Percentiles rank a stretch among this genome's conserved stretches.
Evolutionary conservation across 176 grass and related monocot species (phyloP).

Genomic region (Secale cereale): DNA sequence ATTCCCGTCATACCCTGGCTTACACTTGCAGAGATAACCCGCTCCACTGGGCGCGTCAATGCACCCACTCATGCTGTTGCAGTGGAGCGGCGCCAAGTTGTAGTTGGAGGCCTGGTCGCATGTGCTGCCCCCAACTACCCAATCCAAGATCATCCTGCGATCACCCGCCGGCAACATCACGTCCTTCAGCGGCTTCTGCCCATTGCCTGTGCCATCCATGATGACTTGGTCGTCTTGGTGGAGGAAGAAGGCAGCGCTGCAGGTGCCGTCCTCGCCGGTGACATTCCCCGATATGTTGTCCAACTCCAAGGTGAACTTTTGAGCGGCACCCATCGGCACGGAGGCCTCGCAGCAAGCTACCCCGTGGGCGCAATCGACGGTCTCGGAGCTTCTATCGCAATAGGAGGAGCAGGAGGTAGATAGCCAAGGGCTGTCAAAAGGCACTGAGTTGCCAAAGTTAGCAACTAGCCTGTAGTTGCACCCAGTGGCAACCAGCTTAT

Average conservation of each 20-base stretch:
- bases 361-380: background rate
- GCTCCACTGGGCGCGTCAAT: background rate
- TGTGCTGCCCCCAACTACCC: background rate
- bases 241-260: conserved; percentile 33
- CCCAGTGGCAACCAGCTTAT: conserved; percentile 16
- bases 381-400: background rate
- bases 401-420: background rate
- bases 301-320: background rate
- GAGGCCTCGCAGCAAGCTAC: background rate
- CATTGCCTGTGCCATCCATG: background rate
- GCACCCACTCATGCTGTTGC: conserved; percentile 15
- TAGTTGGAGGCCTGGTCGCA: background rate
- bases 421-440: no score
- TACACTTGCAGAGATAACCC: conserved; percentile 29
- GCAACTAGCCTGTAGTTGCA: background rate
- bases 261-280: background rate
- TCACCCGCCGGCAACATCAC: background rate
- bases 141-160: conserved; percentile 37
- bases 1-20: background rate
- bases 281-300: background rate
- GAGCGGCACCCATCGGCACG: background rate
- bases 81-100: background rate
- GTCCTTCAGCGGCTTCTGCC: background rate
- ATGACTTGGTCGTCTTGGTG: background rate
- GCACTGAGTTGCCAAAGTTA: background rate